Conservation (phyloP, 2,329 filamentous ascomycete species). For the Juglanconis sp. region DNA sequence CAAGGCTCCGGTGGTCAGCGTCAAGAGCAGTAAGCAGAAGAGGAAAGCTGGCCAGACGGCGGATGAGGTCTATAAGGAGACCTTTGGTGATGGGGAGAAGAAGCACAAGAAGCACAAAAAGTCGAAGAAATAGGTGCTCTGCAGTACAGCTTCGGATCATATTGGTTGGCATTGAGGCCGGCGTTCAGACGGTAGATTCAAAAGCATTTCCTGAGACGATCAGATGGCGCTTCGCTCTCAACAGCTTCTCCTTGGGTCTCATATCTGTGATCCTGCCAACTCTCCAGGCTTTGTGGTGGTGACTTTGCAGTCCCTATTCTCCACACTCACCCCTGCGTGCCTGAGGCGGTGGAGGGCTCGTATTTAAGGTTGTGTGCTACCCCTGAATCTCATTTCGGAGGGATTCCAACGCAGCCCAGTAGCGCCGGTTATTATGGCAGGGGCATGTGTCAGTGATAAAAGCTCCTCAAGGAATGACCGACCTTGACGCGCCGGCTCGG, state of each 20-base stretch:
- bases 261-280: too few relatives aligned
- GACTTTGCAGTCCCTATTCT: too few relatives aligned
- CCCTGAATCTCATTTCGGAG: constrained; percentile 17
- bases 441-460: neutral
- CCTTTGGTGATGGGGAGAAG: constrained; percentile 50
- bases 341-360: neutral
- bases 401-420: neutral
- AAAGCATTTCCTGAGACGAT: neutral
- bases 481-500: neutral
- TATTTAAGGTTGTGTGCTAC: constrained; percentile 4
- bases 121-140: constrained; percentile 33
- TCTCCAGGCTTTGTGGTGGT: too few relatives aligned
- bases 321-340: neutral
- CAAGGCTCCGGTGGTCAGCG: constrained; percentile 66
- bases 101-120: constrained; percentile 54
- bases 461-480: neutral
- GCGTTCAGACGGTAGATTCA: neutral
- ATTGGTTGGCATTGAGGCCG: neutral
- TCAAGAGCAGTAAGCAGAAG: constrained; percentile 76
- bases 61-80: constrained; percentile 61
- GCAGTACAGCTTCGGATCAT: neutral
- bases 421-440: constrained; percentile 1
- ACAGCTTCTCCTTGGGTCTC: too few relatives aligned
- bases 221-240: too few relatives aligned
- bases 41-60: constrained; percentile 64